phyloP scores from a whole-genome alignment of 306 rosid species.

The Canavalia ensiformis region DNA sequence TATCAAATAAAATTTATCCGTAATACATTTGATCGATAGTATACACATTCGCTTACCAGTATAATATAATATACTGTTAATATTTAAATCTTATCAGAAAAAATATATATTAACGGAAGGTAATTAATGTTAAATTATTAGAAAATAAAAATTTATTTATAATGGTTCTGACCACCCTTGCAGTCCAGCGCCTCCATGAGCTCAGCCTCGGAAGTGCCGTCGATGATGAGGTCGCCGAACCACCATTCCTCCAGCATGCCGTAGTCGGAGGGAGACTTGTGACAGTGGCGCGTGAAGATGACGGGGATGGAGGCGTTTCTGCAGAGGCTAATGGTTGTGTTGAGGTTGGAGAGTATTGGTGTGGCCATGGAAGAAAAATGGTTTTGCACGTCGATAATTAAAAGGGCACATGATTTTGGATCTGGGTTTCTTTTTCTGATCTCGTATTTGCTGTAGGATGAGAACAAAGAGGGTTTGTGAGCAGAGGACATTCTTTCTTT shows the following conservation, averaged over 20 bases:
- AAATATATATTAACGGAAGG: too few relatives aligned
- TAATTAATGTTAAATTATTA: too few relatives aligned
- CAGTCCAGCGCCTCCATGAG: conserved; percentile 60
- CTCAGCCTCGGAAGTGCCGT: conserved; percentile 64
- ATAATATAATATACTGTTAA: too few relatives aligned
- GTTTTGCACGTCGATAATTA: conserved; percentile 78
- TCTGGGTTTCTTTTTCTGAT: conserved; percentile 62
- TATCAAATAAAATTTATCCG: too few relatives aligned
- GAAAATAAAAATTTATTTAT: too few relatives aligned
- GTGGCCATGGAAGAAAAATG: conserved; percentile 63
- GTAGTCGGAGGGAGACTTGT: conserved; percentile 59
- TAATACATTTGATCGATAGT: too few relatives aligned
- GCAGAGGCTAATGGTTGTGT: conserved; percentile 70
- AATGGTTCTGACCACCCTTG: neutral
- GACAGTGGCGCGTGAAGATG: conserved; percentile 80
- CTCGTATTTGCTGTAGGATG: conserved; percentile 61
- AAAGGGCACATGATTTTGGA: conserved; percentile 62
- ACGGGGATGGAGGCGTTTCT: conserved; percentile 69
- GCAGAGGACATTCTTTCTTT: conserved; percentile 30
- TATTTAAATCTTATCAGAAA: too few relatives aligned
- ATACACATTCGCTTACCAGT: too few relatives aligned
- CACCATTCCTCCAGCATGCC: conserved; percentile 77
- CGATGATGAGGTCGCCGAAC: conserved; percentile 66
- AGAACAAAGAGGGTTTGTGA: neutral
- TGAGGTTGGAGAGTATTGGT: conserved; percentile 64